These are phyloP conservation scores for Closterium sp. DNA, from an alignment of 139 green algal species.

Conservation along the genomic window DNA sequence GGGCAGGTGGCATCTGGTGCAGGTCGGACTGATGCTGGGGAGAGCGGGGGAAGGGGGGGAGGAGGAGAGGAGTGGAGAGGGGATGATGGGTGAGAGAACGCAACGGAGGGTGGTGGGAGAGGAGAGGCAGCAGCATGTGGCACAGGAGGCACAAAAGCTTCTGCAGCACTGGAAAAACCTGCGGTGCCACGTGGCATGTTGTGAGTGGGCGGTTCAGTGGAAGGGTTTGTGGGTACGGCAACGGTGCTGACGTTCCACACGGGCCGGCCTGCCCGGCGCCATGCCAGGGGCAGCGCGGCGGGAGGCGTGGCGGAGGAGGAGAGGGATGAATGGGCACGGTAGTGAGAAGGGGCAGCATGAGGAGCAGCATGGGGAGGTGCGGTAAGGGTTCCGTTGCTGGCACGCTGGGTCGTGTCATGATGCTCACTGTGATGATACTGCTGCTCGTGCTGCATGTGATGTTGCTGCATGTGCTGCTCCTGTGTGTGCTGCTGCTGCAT, in stretches of 20 bases:
- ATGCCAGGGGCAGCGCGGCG: background rate
- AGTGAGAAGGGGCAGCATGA: background rate
- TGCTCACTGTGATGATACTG: background rate
- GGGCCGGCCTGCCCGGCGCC: background rate
- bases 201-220: background rate
- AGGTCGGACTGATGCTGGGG: background rate
- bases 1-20: background rate
- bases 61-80: background rate
- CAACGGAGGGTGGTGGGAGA: background rate
- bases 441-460: background rate
- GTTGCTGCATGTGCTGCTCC: too few relatives aligned
- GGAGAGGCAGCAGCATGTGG: background rate
- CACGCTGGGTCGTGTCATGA: background rate
- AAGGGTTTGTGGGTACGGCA: background rate
- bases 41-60: background rate
- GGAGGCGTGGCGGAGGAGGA: too few relatives aligned
- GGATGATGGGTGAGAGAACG: background rate
- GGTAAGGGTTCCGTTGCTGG: background rate
- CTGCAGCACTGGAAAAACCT: background rate
- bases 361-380: background rate
- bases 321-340: background rate
- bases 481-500: too few relatives aligned
- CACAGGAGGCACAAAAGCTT: background rate
- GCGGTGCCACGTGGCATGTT: background rate
- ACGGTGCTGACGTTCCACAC: background rate